A percentile compares a stretch with the other conserved stretches of the same genome.
These are phyloP conservation scores for Picea engelmannii DNA, from an alignment of 83 land plant species.

Conservation along the genomic window DNA sequence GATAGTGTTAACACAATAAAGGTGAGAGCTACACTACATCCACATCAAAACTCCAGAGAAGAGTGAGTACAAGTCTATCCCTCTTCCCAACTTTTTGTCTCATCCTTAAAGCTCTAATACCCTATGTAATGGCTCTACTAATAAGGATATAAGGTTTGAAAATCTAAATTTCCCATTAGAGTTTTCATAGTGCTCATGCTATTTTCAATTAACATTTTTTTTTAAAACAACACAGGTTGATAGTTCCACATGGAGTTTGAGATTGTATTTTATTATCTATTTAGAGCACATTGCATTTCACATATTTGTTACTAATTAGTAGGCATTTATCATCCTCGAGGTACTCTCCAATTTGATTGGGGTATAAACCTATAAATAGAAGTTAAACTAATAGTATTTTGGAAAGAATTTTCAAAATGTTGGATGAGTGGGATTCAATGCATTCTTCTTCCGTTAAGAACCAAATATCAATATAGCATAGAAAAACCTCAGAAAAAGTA, in stretches of 20 bases:
- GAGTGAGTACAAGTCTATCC: too few species aligned
- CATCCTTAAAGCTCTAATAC: too few species aligned
- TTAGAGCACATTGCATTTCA: background rate
- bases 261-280: background rate
- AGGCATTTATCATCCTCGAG: background rate
- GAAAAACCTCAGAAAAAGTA: too few species aligned
- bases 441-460: conserved; percentile 10
- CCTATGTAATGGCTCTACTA: too few species aligned
- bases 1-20: too few species aligned
- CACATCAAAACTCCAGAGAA: too few species aligned
- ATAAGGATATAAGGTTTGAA: background rate
- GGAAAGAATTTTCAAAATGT: conserved; percentile 3
- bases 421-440: conserved; percentile 9
- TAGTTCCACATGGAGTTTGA: background rate
- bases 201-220: background rate
- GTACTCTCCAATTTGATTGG: background rate
- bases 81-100: too few species aligned
- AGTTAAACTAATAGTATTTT: background rate
- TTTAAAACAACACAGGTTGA: background rate
- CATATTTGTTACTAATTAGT: too few species aligned
- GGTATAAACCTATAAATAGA: background rate
- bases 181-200: background rate
- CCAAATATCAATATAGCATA: too few species aligned
- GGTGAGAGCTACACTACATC: too few species aligned
- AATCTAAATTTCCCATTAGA: background rate